Evolutionary conservation across 371 early-diverging fungal genomes (phyloP).

Genomic region (Mycotypha africana): DNA sequence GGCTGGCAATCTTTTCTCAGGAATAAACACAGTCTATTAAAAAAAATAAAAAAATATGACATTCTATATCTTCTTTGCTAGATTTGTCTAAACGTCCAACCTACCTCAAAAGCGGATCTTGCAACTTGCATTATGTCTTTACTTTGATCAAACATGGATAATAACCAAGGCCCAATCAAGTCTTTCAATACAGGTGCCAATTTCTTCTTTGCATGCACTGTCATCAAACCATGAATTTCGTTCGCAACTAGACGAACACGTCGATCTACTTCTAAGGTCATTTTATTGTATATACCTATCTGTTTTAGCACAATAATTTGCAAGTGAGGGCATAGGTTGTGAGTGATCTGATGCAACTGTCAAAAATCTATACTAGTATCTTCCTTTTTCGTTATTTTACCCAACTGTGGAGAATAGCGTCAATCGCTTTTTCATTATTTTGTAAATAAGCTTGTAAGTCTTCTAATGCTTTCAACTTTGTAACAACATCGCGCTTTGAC

Average conservation of each 20-base stretch:
- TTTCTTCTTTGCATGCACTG: conserved; percentile 49
- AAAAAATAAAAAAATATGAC: not conserved
- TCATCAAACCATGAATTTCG: conserved; percentile 48
- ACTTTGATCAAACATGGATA: conserved; percentile 55
- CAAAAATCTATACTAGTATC: too few relatives aligned
- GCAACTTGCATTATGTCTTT: conserved; percentile 54
- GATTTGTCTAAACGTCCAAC: too few relatives aligned
- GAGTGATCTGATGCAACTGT: too few relatives aligned
- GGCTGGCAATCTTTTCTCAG: conserved; percentile 48
- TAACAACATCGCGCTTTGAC: conserved; percentile 59
- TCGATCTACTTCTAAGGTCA: conserved; percentile 60
- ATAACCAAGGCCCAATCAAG: conserved; percentile 58
- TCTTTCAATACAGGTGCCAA: conserved; percentile 60
- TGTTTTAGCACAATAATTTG: too few relatives aligned
- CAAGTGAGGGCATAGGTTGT: too few relatives aligned
- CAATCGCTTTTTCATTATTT: conserved; percentile 25
- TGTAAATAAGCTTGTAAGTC: conserved; percentile 54
- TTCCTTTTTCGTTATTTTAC: too few relatives aligned
- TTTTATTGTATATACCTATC: conserved; percentile 47
- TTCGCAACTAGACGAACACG: conserved; percentile 53
- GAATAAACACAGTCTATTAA: conserved; percentile 47
- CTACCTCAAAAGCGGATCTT: conserved; percentile 49
- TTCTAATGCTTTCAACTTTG: conserved; percentile 68
- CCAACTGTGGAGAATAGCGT: conserved; percentile 27
- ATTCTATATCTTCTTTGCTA: too few relatives aligned